Percentiles rank a stretch among this genome's conserved stretches.
Conservation (phyloP, 352 stramenopile genomes). For the Phytophthora lateralis region DNA sequence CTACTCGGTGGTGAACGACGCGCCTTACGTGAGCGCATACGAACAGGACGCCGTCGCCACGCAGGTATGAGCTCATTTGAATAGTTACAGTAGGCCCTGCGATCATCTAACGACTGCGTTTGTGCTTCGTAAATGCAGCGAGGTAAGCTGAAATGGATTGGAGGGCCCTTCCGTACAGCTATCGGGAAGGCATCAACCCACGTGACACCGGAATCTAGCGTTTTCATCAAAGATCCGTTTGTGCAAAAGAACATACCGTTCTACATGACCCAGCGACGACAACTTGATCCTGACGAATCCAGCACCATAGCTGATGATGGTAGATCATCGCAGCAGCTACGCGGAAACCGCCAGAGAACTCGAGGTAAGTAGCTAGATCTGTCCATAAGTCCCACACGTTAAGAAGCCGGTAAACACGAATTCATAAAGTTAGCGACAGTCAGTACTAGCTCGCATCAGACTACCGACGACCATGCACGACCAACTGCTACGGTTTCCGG, state of each 20-base stretch:
- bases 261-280: constrained; percentile 63
- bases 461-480: constrained; percentile 9
- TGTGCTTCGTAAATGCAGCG: constrained; percentile 28
- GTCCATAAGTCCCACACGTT: constrained; percentile 4
- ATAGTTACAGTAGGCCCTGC: neutral
- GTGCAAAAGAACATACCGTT: constrained; percentile 55
- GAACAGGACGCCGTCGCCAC: constrained; percentile 59
- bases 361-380: constrained; percentile 12
- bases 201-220: constrained; percentile 43
- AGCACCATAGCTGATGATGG: neutral
- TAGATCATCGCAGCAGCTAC: constrained; percentile 11
- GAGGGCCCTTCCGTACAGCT: constrained; percentile 63
- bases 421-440: constrained; percentile 34
- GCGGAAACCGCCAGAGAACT: constrained; percentile 1
- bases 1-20: constrained; percentile 86
- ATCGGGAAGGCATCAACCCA: constrained; percentile 75
- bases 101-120: neutral
- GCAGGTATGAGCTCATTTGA: constrained; percentile 38
- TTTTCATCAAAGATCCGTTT: constrained; percentile 64
- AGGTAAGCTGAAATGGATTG: constrained; percentile 75
- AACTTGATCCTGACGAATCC: constrained; percentile 35
- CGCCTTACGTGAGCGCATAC: constrained; percentile 58
- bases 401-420: constrained; percentile 17
- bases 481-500: constrained; percentile 4
- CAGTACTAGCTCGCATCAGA: constrained; percentile 5